These are phyloP conservation scores for Rutstroemia sp. DNA, from an alignment of 2,329 filamentous ascomycete genomes.

Conservation along the genomic window DNA sequence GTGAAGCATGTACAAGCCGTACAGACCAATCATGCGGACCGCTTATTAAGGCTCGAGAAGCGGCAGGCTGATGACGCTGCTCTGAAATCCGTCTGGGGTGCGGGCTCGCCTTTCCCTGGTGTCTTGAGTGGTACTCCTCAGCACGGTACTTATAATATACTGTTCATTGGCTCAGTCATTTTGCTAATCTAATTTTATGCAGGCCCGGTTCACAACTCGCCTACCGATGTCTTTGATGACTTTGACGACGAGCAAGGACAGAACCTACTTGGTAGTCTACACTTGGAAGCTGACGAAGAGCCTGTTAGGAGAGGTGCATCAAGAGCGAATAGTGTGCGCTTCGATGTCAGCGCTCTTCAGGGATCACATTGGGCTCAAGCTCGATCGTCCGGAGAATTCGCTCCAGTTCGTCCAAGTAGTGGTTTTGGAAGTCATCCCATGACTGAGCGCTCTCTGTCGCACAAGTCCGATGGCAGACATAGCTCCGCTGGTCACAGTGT, in stretches of 20 bases:
- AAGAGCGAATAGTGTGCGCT: constrained; percentile 91
- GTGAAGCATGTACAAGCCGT: constrained; percentile 59
- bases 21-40: constrained; percentile 55
- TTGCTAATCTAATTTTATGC: constrained; percentile 19
- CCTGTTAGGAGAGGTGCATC: constrained; percentile 81
- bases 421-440: constrained; percentile 71
- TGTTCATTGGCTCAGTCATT: constrained; percentile 2
- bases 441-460: constrained; percentile 85
- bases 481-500: constrained; percentile 86
- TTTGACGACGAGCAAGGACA: constrained; percentile 79
- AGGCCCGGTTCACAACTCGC: constrained; percentile 74
- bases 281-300: constrained; percentile 81
- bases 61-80: constrained; percentile 60
- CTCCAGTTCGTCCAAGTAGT: constrained; percentile 68
- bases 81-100: constrained; percentile 83
- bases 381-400: constrained; percentile 76
- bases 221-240: constrained; percentile 80
- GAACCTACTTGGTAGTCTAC: constrained; percentile 71
- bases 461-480: constrained; percentile 92
- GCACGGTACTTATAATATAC: constrained; percentile 58
- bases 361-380: constrained; percentile 78
- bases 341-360: constrained; percentile 91
- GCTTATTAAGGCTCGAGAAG: constrained; percentile 55
- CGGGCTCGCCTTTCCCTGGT: constrained; percentile 85
- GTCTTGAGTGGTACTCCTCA: constrained; percentile 76